Percentiles rank a stretch among this genome's conserved stretches.
phyloP scores from a whole-genome alignment of 78 protist genomes.

The Acrasis kona region DNA sequence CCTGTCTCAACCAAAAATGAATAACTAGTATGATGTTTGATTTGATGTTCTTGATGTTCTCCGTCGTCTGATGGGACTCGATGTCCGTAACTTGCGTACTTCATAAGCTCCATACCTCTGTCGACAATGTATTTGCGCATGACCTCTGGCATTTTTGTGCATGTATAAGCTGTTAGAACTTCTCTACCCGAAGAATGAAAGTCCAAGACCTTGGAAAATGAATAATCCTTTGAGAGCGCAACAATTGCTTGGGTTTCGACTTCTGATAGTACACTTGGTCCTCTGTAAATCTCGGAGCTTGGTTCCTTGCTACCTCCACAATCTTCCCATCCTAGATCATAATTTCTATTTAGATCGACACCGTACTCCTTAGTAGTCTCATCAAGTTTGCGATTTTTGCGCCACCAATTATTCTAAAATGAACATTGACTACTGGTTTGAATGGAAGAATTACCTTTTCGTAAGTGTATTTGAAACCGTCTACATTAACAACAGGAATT shows the following conservation, averaged over 20 bases:
- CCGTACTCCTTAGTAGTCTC: neutral
- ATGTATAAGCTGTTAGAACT: neutral
- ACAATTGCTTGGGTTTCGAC: neutral
- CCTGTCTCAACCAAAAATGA: neutral
- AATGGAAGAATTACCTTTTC: no score
- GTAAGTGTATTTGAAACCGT: neutral
- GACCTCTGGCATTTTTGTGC: neutral
- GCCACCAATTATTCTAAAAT: neutral
- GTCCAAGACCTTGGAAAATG: neutral
- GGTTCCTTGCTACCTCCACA: neutral
- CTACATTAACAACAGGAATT: neutral
- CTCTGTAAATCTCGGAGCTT: neutral
- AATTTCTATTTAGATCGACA: neutral
- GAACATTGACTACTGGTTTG: no score
- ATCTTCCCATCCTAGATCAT: neutral
- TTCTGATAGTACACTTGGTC: constrained; percentile 1
- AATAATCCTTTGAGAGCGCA: neutral
- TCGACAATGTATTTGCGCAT: neutral
- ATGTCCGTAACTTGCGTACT: neutral
- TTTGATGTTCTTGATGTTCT: neutral
- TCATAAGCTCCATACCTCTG: neutral
- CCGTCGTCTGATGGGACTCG: neutral
- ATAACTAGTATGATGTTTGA: neutral
- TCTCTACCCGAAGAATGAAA: neutral
- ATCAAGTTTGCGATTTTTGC: neutral